Percentiles rank a stretch among this genome's conserved stretches.
Evolutionary conservation across 1,284 basidiomycete species (phyloP).

Genomic region (Crocinoboletus sp.): DNA sequence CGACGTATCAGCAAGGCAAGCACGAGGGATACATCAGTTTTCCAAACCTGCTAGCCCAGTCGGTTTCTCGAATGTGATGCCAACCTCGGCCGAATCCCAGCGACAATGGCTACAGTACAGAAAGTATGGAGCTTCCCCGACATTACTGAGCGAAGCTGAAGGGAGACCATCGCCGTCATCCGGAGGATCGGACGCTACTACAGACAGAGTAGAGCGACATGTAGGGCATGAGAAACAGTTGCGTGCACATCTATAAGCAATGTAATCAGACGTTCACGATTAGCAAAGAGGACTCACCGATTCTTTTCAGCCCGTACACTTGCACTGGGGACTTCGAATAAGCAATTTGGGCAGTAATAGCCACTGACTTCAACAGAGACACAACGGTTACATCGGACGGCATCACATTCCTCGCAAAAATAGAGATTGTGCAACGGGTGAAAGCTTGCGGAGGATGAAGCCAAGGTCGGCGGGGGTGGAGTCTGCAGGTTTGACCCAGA

Average conservation of each 20-base stretch:
- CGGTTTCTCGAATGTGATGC: constrained; percentile 93
- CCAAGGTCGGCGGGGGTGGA: constrained; percentile 70
- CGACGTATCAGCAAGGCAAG: constrained; percentile 4
- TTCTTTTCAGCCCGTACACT: constrained; percentile 96
- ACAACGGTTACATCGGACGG: constrained; percentile 89
- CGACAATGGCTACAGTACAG: constrained; percentile 89
- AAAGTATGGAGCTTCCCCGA: constrained; percentile 86
- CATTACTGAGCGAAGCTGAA: constrained; percentile 45
- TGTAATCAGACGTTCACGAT: constrained; percentile 6
- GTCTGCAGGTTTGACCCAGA: constrained; percentile 44
- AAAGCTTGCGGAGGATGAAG: constrained; percentile 72
- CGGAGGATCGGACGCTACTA: constrained; percentile 83
- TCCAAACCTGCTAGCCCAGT: constrained; percentile 83
- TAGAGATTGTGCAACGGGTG: constrained; percentile 84
- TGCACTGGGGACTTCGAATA: constrained; percentile 98
- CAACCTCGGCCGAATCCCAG: constrained; percentile 92
- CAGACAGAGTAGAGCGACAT: constrained; percentile 84
- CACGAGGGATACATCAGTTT: not conserved
- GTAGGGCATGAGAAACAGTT: constrained; percentile 97
- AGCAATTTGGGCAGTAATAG: constrained; percentile 97
- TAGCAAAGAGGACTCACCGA: constrained; percentile 45
- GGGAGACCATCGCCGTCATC: constrained; percentile 53
- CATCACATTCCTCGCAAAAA: constrained; percentile 99
- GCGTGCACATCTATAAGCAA: constrained; percentile 75
- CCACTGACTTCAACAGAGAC: constrained; percentile 91